phyloP scores from a whole-genome alignment of 192 early-diverging fungal species.

The Podila epicladia region DNA sequence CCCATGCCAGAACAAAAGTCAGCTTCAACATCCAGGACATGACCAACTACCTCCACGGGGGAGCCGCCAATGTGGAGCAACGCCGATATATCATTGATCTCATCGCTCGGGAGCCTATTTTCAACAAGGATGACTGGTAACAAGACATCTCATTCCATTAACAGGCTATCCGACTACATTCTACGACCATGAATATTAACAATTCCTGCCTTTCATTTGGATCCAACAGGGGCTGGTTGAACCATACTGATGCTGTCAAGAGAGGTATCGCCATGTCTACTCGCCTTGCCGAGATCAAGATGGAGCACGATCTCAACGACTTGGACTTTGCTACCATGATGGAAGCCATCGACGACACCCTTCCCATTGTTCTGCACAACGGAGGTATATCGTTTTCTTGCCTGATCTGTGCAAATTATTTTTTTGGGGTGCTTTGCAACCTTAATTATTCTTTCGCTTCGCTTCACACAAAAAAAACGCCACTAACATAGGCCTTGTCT shows the following conservation, averaged over 20 bases:
- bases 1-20: slow-evolving; percentile 72
- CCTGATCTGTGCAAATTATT: too few species aligned
- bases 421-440: too few species aligned
- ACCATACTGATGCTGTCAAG: slow-evolving; percentile 50
- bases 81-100: slow-evolving; percentile 42
- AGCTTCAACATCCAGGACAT: slow-evolving; percentile 77
- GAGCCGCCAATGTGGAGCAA: slow-evolving; percentile 45
- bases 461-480: too few species aligned
- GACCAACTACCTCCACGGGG: slow-evolving; percentile 82
- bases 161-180: neutral
- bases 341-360: slow-evolving; percentile 39
- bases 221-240: slow-evolving; percentile 28
- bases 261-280: slow-evolving; percentile 49
- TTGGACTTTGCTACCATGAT: slow-evolving; percentile 43
- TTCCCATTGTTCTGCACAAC: slow-evolving; percentile 40
- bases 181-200: neutral
- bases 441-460: too few species aligned
- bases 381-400: neutral
- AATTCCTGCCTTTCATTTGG: neutral
- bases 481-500: too few species aligned
- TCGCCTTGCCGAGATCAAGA: slow-evolving; percentile 44
- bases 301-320: slow-evolving; percentile 48
- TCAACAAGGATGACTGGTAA: slow-evolving; percentile 49
- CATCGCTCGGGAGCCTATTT: slow-evolving; percentile 38
- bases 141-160: neutral